phyloP scores from a whole-genome alignment of 106 monocot genomes.

The Agapanthus africanus region DNA sequence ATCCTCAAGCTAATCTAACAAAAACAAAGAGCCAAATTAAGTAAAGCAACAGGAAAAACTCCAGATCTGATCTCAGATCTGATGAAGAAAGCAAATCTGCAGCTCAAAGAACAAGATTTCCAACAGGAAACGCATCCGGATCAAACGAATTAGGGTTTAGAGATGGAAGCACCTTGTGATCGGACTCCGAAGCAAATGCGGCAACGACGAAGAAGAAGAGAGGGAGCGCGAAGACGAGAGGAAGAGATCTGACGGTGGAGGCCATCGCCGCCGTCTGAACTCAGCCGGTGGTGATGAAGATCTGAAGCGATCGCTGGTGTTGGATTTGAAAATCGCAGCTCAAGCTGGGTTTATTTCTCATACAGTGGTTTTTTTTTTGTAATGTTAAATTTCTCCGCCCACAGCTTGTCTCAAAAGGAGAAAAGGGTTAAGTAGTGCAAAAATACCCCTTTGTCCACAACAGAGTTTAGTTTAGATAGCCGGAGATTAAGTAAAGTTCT shows the following conservation, averaged over 20 bases:
- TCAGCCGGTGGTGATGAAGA: no score
- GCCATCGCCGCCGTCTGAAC: slow-evolving; percentile 35
- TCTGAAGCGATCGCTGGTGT: no score
- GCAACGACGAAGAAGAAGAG: slow-evolving; percentile 18
- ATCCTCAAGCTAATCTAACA: neutral
- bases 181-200: slow-evolving; percentile 19
- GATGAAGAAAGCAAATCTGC: neutral
- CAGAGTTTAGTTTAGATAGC: no score
- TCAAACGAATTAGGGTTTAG: neutral
- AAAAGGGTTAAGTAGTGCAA: no score
- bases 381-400: no score
- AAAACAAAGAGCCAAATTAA: neutral
- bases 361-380: no score
- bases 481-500: no score
- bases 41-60: neutral
- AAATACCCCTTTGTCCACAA: no score
- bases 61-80: neutral
- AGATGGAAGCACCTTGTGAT: slow-evolving; percentile 19
- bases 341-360: no score
- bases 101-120: neutral
- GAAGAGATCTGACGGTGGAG: slow-evolving; percentile 26
- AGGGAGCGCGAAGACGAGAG: slow-evolving; percentile 5
- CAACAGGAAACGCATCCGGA: neutral
- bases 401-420: no score
- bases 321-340: no score